Evolutionary conservation across 306 rosid species (phyloP).

Genomic region (Castanea mollissima): DNA sequence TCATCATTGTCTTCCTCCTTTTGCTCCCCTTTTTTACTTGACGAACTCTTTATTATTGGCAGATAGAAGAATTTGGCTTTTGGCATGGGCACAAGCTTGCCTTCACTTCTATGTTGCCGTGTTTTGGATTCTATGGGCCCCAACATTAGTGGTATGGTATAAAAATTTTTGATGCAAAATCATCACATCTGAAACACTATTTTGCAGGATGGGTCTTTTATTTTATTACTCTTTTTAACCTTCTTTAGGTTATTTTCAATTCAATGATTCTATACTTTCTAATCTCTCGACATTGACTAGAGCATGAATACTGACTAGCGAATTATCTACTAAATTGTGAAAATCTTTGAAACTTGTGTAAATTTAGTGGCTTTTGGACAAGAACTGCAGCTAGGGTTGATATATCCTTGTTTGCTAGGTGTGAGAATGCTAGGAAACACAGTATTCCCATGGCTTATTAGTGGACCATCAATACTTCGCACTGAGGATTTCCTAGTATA

Average conservation of each 20-base stretch:
- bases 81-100: conserved; percentile 91
- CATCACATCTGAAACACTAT: conserved; percentile 2
- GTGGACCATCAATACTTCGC: conserved; percentile 66
- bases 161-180: not conserved
- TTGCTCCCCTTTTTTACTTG: not conserved
- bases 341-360: conserved; percentile 21
- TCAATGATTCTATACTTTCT: not conserved
- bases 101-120: conserved; percentile 74
- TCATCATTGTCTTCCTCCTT: not conserved
- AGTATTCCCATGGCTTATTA: conserved; percentile 71
- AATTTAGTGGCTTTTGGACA: conserved; percentile 84
- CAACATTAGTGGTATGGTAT: conserved; percentile 89
- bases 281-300: not conserved
- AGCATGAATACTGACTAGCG: not conserved
- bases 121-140: conserved; percentile 96
- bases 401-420: conserved; percentile 79
- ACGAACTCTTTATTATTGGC: conserved; percentile 36
- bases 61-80: conserved; percentile 95
- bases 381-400: conserved; percentile 80
- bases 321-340: not conserved
- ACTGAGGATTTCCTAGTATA: conserved; percentile 73
- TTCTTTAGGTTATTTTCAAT: conserved; percentile 20
- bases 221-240: conserved; percentile 2
- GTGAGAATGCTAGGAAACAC: conserved; percentile 95
- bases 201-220: not conserved